Base-by-base conservation (phyloP, 768 basidiomycete species). In the Phlebiopsis flavidoalba region DNA sequence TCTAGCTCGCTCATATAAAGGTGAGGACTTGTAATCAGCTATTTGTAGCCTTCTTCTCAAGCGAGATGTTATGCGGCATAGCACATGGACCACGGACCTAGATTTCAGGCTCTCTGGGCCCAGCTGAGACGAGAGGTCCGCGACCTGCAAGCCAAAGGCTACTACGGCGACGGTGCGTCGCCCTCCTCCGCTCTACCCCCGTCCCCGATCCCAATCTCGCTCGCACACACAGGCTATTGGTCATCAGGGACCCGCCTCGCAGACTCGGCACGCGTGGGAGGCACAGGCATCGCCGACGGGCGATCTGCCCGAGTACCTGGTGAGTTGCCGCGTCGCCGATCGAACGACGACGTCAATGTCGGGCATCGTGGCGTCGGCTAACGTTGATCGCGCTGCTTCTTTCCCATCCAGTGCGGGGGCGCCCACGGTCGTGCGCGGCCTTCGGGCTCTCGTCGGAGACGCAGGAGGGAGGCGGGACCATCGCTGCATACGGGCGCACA, bases 51-150 rank as follows among this genome's bases (percentile, higher is more conserved):
- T n/a, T n/a, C n/a, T n/a, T n/a, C n/a, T n/a, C n/a, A n/a, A n/a
- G n/a, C n/a, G n/a, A n/a, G n/a, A n/a, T n/a, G n/a, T n/a, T n/a
- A n/a, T n/a, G n/a, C n/a, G n/a, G n/a, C 45, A 26, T 64, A 92
- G 89, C 86, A 93, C 71, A 88, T 88, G 89, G 79, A 93, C 65
- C 92, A 94, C 65, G 88, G 89, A 0, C 75, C 83, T 6, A 83
- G 76, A 0, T 94, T 94, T 70, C 91, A 92, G 74, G 77, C 82
- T 11, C 77, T 92, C 2, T 92, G 92, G 88, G 77, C 73, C 33
- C 81, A 79, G 63, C 80, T 94, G 15, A 75, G 80, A 31, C 73
- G 72, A 31, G 89, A 93, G 69, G 88, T 93, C 4, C 76, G 82
- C 35, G 78, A 78, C 24, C 77, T 93, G n/a, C 91, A 92, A 69